Base-by-base conservation (phyloP, 352 stramenopile genomes). In the Phytophthora tubulina region DNA sequence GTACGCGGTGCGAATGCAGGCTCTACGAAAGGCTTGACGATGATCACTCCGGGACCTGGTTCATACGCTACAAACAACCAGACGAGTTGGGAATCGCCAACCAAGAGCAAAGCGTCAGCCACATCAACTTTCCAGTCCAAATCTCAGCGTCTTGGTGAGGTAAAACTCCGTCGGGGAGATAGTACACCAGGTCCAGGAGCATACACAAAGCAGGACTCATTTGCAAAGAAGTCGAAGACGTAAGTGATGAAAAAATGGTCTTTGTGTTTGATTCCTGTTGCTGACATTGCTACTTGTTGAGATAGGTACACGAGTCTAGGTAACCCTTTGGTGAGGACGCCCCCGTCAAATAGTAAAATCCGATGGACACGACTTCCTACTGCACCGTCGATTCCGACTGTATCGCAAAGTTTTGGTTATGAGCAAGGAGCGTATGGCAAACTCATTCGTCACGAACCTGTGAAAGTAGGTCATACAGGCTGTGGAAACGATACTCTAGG, bases 371-470 rank as follows among this genome's bases (percentile, higher is more conserved):
- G 86, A 9, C 67, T 95, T 0, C 85, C 88, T 6, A 90, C 85
- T 3, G 88, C 86, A 13, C 88, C 88, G 15, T 95, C 88, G 0
- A 95, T 95, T 38, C 88, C 88, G 0, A 90, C 76, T 3, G 71
- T 87, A 0, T 81, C 84, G 4, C 88, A 95, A 52, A 95, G 88
- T 65, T 95, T 91, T 67, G 88, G 88, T 3, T 93, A 95, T 50
- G 88, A 93, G 27, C 81, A 95, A 72, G 75, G 81, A 8, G 79
- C 80, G 4, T 83, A 93, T 63, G 88, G 88, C 0, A 93, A 93
- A 45, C 75, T 95, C 2, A 76, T 95, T 32, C 84, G 85, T 0
- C 84, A 95, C 21, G 70, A 92, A n/a, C 85, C 88, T 7, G 73
- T 68, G 0, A 76, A 82, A 32, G 73, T 90, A 0, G 85, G 85